These are phyloP conservation scores for Esteya vermicola DNA, from an alignment of 2,329 filamentous ascomycete species.

Conservation along the genomic window DNA sequence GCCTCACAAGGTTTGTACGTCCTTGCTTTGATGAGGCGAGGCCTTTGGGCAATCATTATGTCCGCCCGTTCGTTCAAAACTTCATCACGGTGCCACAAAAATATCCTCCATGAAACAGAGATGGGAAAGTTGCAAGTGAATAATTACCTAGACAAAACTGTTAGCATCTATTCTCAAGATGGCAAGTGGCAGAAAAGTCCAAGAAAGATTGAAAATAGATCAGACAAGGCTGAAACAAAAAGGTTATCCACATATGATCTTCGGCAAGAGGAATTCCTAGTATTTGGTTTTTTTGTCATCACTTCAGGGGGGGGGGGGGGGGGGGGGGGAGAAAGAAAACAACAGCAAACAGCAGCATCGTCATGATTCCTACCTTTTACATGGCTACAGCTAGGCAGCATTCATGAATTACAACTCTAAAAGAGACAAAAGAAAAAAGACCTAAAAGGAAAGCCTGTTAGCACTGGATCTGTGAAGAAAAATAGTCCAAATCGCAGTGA, in stretches of 20 bases:
- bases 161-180: slow-evolving; percentile 9
- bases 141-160: slow-evolving; percentile 9
- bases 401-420: not conserved
- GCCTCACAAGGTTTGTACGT: slow-evolving; percentile 49
- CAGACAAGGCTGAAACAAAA: slow-evolving; percentile 55
- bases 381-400: slow-evolving; percentile 1
- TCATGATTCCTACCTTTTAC: slow-evolving; percentile 33
- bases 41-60: slow-evolving; percentile 41
- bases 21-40: slow-evolving; percentile 37
- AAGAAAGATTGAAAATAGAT: slow-evolving; percentile 24
- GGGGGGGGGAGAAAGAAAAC: too few species aligned
- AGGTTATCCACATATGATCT: slow-evolving; percentile 47
- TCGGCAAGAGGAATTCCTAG: slow-evolving; percentile 57
- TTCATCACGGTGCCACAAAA: slow-evolving; percentile 40
- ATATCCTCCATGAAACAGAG: slow-evolving; percentile 5
- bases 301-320: slow-evolving; percentile 21
- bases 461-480: slow-evolving; percentile 2
- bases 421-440: not conserved
- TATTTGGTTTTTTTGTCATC: slow-evolving; percentile 46
- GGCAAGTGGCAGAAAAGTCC: slow-evolving; percentile 1
- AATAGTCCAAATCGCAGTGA: slow-evolving; percentile 13
- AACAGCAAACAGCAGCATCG: not conserved
- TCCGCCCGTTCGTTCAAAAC: slow-evolving; percentile 56
- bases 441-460: not conserved
- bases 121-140: slow-evolving; percentile 15